phyloP scores from a whole-genome alignment of 2,329 filamentous ascomycete species.

The Amylocarpus encephaloides region DNA sequence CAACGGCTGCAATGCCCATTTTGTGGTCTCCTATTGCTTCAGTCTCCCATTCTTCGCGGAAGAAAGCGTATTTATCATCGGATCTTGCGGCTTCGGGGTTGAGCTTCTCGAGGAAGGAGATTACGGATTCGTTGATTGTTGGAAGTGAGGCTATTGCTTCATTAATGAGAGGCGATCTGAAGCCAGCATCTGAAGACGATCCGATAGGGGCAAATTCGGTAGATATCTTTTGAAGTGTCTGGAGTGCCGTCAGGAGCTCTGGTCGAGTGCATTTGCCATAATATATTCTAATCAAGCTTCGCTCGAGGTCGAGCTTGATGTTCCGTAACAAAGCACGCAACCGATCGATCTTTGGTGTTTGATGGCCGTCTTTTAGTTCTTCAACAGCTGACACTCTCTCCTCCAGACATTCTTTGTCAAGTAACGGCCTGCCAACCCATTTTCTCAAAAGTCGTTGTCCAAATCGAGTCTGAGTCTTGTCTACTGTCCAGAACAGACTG shows the following conservation, averaged over 20 bases:
- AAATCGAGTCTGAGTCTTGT: conserved; percentile 86
- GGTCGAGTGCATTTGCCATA: conserved; percentile 92
- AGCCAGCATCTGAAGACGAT: conserved; percentile 60
- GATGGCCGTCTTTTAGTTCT: conserved; percentile 68
- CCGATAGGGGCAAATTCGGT: conserved; percentile 67
- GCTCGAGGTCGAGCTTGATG: conserved; percentile 78
- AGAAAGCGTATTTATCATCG: conserved; percentile 93
- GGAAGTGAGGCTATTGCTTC: conserved; percentile 71
- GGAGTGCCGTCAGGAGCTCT: conserved; percentile 77
- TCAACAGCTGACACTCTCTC: conserved; percentile 78
- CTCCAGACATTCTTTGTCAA: conserved; percentile 69
- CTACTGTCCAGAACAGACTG: conserved; percentile 90
- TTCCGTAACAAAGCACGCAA: conserved; percentile 64
- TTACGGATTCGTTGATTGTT: conserved; percentile 64
- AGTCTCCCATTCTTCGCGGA: conserved; percentile 78
- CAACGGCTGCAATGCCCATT: conserved; percentile 82
- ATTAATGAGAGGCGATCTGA: conserved; percentile 62
- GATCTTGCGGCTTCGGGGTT: conserved; percentile 74
- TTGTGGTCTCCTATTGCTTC: conserved; percentile 87
- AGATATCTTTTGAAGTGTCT: conserved; percentile 76
- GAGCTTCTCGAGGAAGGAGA: conserved; percentile 74
- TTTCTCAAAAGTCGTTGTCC: conserved; percentile 83
- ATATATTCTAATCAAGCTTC: conserved; percentile 90
- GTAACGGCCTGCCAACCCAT: conserved; percentile 87
- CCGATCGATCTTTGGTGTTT: conserved; percentile 63